Evolutionary conservation across 2,329 filamentous ascomycete genomes (phyloP).

Genomic region (Verticillium nubilum): DNA sequence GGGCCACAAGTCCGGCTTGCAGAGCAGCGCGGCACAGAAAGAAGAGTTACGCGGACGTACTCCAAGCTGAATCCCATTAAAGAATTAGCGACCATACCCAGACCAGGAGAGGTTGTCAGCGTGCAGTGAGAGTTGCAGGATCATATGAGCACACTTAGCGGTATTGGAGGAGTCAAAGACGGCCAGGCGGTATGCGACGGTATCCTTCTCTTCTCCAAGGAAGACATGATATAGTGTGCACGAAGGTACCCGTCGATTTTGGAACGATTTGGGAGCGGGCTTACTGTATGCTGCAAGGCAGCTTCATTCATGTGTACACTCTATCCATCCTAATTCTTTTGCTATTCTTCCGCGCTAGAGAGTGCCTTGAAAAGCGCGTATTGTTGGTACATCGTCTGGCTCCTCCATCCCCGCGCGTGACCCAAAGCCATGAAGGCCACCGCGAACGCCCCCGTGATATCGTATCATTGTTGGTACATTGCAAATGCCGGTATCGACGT

Average conservation of each 20-base stretch:
- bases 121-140: too few relatives aligned
- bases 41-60: neutral
- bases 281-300: neutral
- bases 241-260: neutral
- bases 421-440: constrained; percentile 2
- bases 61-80: neutral
- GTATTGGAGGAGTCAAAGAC: too few relatives aligned
- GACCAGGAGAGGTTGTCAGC: too few relatives aligned
- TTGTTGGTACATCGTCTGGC: neutral
- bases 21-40: neutral
- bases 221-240: too few relatives aligned
- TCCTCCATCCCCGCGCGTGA: neutral
- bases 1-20: neutral
- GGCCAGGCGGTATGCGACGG: too few relatives aligned
- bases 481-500: neutral
- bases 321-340: neutral
- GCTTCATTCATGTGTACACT: neutral
- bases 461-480: constrained; percentile 13
- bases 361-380: neutral
- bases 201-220: too few relatives aligned
- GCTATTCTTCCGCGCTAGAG: neutral
- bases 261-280: neutral
- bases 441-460: constrained; percentile 12
- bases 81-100: neutral
- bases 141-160: too few relatives aligned